Evolutionary conservation across 192 early-diverging fungal species (phyloP).

Genomic region (Gryganskiella cystojenkinii): DNA sequence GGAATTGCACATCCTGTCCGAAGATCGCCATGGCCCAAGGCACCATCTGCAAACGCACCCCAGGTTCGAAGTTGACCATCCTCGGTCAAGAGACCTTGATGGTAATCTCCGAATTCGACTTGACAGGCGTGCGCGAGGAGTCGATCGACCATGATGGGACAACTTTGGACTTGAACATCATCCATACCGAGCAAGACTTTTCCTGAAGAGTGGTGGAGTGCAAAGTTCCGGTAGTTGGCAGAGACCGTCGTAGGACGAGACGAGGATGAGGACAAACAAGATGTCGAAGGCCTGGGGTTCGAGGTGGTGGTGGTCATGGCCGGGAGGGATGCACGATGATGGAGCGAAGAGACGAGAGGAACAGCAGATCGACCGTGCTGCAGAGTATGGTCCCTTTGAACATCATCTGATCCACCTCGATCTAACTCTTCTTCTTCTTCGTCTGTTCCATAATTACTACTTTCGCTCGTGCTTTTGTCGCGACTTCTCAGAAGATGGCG

Average conservation of each 20-base stretch:
- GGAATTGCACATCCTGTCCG: constrained; percentile 14
- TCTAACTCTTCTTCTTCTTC: no score
- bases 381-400: no score
- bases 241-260: constrained; percentile 29
- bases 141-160: constrained; percentile 19
- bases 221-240: constrained; percentile 25
- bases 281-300: no score
- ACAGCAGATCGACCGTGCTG: no score
- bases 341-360: no score
- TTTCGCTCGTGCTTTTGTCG: no score
- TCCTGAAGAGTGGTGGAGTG: constrained; percentile 36
- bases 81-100: constrained; percentile 39
- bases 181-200: constrained; percentile 27
- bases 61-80: constrained; percentile 36
- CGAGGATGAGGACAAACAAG: neutral
- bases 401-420: neutral
- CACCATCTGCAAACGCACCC: constrained; percentile 33
- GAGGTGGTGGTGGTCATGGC: no score
- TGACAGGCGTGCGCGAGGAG: constrained; percentile 27
- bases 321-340: neutral
- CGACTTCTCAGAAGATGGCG: no score
- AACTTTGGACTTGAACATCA: constrained; percentile 13
- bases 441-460: no score
- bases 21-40: constrained; percentile 35
- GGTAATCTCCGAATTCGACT: constrained; percentile 40